Evolutionary conservation across 2,329 filamentous ascomycete species (phyloP), one percentile per base, ranked within the genome.

Genomic region (Ophidiomyces ophidiicola): DNA sequence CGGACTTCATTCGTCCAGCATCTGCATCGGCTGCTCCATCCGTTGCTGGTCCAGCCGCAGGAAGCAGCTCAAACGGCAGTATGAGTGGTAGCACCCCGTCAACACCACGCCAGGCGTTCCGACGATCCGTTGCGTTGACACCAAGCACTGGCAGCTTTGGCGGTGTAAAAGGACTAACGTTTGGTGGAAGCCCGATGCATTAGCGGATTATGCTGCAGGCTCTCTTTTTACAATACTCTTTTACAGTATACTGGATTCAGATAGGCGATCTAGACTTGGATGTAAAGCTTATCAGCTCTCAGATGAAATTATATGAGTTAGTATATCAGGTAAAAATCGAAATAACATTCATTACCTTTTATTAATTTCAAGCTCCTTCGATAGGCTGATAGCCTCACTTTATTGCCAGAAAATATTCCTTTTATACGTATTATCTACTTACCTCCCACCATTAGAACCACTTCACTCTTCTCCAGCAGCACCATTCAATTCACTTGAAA

Each of bases 141-240:
- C 61, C 61, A 6, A 63, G 59, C 39, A 63, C 61, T 44, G 59
- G 58, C 30, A 62, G 51, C 18, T 64, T 63, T 48, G 49, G 37
- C 6, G 37, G 56, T n/a, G 25, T 32, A 19, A 34, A 41, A 7
- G 43, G 43, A n/a, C 20, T 37, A 11, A 34, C 36, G 21, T 45
- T 45, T 40, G 43, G 43, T 36, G 43, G 43, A 19, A 45, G 43
- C 12, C 43, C 43, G 23, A 45, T 42, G 36, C 43, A 36, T 11
- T 45, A 31, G 20, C 7, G 3, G 14, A 28, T 4, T 10, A 10
- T n/a, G 14, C 11, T n/a, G 14, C 11, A 14, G 8, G 7, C 25
- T 10, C 14, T 10, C 25, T 10, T 14, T 8, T 28, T 10, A n/a
- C 14, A 10, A n/a, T 10, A 28, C 3, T 14, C 25, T n/a, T 28